A percentile compares a stretch with the other conserved stretches of the same genome.
These are phyloP conservation scores for Aspergillus proliferans DNA, from an alignment of 2,329 filamentous ascomycete genomes.

Conservation along the genomic window DNA sequence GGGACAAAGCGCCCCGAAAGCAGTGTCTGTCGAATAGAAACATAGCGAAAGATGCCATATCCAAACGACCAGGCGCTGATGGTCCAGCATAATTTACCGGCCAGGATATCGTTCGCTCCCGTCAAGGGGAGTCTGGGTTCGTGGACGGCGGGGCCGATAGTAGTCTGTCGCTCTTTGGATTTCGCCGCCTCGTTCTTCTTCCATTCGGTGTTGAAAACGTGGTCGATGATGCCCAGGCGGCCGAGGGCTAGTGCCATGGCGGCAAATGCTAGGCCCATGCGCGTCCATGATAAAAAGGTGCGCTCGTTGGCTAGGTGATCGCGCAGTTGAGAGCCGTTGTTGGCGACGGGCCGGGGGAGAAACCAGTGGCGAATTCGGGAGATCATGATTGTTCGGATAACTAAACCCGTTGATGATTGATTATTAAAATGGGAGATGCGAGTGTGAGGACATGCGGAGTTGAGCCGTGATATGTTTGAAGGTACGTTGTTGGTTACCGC, in stretches of 20 bases:
- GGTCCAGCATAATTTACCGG: slow-evolving; percentile 15
- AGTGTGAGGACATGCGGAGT: not conserved
- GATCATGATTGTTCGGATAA: slow-evolving; percentile 1
- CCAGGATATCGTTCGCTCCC: slow-evolving; percentile 5
- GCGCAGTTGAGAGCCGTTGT: slow-evolving; percentile 25
- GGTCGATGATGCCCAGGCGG: slow-evolving; percentile 22
- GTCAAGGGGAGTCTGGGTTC: not conserved
- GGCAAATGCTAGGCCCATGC: slow-evolving; percentile 26
- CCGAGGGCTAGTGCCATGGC: slow-evolving; percentile 26
- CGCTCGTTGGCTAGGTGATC: slow-evolving; percentile 30
- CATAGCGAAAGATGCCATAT: slow-evolving; percentile 22
- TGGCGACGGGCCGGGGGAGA: slow-evolving; percentile 19
- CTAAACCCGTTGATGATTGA: not conserved
- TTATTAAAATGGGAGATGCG: not conserved
- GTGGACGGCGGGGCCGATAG: too few relatives aligned
- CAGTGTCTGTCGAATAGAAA: slow-evolving; percentile 19
- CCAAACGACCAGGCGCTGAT: slow-evolving; percentile 24
- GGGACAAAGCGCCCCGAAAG: slow-evolving; percentile 21
- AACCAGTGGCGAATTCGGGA: slow-evolving; percentile 16
- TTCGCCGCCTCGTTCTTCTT: not conserved
- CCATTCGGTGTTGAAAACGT: slow-evolving; percentile 13
- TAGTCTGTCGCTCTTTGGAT: not conserved
- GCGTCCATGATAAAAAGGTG: slow-evolving; percentile 29
- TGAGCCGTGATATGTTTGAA: not conserved
- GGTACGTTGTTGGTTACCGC: too few relatives aligned